Conservation (phyloP, 768 basidiomycete species). For the Cystobasidium onofrii region DNA sequence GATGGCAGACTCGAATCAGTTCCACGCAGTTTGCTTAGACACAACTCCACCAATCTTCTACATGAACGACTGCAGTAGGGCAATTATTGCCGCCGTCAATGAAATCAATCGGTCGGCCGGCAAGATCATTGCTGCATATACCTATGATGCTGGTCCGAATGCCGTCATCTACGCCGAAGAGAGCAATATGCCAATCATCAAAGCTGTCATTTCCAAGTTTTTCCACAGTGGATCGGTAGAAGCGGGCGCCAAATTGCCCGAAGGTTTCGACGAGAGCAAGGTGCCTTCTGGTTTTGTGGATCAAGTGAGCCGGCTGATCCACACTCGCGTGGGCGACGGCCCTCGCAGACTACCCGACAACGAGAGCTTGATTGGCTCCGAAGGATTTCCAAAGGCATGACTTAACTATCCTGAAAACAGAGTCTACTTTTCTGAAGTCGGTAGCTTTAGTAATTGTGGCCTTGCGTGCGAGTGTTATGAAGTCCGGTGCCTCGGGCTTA, state of each 20-base stretch:
- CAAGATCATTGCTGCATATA: slow-evolving; percentile 78
- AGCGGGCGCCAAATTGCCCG: slow-evolving; percentile 50
- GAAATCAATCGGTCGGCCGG: slow-evolving; percentile 81
- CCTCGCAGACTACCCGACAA: slow-evolving; percentile 58
- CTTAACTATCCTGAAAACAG: no score
- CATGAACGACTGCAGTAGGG: slow-evolving; percentile 91
- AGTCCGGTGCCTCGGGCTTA: no score
- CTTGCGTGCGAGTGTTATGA: no score
- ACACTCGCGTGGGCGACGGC: slow-evolving; percentile 86
- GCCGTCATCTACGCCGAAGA: slow-evolving; percentile 87
- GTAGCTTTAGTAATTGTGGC: no score
- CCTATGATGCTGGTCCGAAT: slow-evolving; percentile 98
- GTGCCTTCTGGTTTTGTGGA: slow-evolving; percentile 51
- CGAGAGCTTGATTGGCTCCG: slow-evolving; percentile 59
- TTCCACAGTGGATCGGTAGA: slow-evolving; percentile 58
- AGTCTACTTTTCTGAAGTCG: no score
- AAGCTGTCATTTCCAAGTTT: slow-evolving; percentile 65
- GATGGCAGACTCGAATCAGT: slow-evolving; percentile 96
- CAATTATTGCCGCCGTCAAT: slow-evolving; percentile 81
- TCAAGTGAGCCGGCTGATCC: slow-evolving; percentile 79
- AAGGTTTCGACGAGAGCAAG: slow-evolving; percentile 38
- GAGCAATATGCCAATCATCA: slow-evolving; percentile 67
- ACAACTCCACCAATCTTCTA: slow-evolving; percentile 98
- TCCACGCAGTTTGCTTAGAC: slow-evolving; percentile 95
- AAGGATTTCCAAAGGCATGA: slow-evolving; percentile 60